A percentile compares a stretch with the other conserved stretches of the same genome.
These are phyloP conservation scores for Solanum habrochaites DNA, from an alignment of 257 asterid species.

Conservation along the genomic window DNA sequence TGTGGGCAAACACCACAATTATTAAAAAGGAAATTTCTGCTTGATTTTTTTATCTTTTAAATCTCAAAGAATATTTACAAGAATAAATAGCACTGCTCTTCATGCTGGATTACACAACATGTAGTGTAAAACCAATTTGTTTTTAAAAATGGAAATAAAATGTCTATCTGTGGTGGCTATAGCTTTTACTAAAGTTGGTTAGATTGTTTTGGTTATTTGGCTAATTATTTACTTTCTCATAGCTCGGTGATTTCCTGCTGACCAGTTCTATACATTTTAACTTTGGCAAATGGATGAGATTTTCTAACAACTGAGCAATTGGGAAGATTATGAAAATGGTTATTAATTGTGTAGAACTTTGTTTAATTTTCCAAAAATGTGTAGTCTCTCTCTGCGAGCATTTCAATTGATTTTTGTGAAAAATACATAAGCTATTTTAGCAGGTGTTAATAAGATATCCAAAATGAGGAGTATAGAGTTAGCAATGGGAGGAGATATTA, in stretches of 20 bases:
- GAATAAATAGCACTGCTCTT: neutral
- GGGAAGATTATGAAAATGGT: neutral
- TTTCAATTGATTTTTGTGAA: neutral
- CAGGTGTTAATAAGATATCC: neutral
- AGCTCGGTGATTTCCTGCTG: neutral
- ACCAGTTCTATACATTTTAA: neutral
- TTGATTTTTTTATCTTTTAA: neutral
- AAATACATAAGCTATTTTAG: neutral
- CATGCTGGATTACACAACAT: neutral
- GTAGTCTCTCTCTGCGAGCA: neutral
- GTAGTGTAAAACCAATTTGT: neutral
- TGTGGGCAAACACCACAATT: neutral
- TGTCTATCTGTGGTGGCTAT: neutral
- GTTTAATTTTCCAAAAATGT: neutral
- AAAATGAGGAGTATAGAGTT: neutral
- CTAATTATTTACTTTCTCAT: neutral
- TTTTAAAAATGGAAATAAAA: neutral
- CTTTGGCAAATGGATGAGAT: neutral
- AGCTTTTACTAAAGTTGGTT: neutral
- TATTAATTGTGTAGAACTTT: neutral
- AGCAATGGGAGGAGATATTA: neutral
- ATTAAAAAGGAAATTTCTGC: neutral
- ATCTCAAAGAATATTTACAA: neutral
- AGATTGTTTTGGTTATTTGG: neutral
- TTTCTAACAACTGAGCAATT: neutral